Base-by-base conservation (phyloP, 2,329 filamentous ascomycete genomes). In the Exutisphaerella laricina region DNA sequence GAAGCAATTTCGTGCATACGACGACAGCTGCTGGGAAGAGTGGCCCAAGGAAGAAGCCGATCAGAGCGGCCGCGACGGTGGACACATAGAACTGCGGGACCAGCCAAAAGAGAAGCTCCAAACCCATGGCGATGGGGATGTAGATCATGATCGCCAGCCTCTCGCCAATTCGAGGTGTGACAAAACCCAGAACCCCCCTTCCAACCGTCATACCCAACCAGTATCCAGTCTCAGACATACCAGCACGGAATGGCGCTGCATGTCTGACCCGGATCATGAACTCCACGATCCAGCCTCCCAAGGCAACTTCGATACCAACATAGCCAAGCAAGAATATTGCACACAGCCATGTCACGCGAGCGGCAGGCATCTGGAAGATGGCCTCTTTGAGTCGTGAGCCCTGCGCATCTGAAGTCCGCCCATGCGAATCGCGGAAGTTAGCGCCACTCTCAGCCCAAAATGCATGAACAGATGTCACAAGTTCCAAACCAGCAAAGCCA, bases 151-250 rank as follows among this genome's bases (percentile, higher is more conserved):
- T 71, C 23, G 70, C 66, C 26, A 71, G 59, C 60, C 83, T 86
- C 66, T 90, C 87, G 0, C 86, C 86, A 13, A 87, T 69, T 2
- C 74, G 69, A 2, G 82, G 80, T 1, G 87, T 94, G 3, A 89
- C 70, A 54, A 94, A 92, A 0, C 85, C 85, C 12, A 94, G 65
- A 0, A 81, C 61, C 2, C 92, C 68, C 1, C 88, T 72, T 0
- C 88, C 87, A 0, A 87, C 63, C 0, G 86, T 89, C 50, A 94
- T 73, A 0, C 87, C 88, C 31, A 87, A 74, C 88, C 88, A 94
- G 66, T 90, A 94, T 0, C 85, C 82, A 0, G 85, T 90, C 0
- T 80, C 82, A 0, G 79, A 80, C 67, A 92, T 78, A 2, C 87
- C 87, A 23, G 83, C 81, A 2, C 80, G 73, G 57, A 92, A 90